Evolutionary conservation across 2,329 filamentous ascomycete species (phyloP).

Genomic region (Apiospora arundinis): DNA sequence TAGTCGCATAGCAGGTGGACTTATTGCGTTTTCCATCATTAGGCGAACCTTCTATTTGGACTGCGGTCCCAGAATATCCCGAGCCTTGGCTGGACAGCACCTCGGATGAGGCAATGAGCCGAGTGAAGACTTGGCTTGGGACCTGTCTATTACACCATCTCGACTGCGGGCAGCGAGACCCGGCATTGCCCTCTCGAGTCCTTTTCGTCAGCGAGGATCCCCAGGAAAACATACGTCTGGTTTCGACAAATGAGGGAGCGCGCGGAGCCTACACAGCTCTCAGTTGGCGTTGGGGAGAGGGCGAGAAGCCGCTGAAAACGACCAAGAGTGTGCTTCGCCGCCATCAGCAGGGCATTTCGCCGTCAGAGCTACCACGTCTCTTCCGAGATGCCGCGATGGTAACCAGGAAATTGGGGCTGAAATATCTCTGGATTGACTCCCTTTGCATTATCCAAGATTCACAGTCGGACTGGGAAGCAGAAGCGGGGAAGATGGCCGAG

Average conservation of each 20-base stretch:
- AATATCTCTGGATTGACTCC: conserved; percentile 29
- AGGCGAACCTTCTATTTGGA: background rate
- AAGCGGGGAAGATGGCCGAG: conserved; percentile 27
- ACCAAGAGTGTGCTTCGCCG: background rate
- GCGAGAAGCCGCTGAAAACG: background rate
- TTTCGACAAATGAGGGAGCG: background rate
- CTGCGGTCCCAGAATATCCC: background rate
- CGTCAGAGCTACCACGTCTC: too few relatives aligned
- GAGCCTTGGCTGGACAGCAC: background rate
- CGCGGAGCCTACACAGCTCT: background rate
- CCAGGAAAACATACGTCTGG: background rate
- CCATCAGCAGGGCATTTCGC: too few relatives aligned
- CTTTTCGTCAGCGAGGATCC: background rate
- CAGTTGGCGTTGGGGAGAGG: background rate
- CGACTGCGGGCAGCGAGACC: background rate
- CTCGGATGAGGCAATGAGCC: background rate
- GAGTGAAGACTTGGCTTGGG: background rate
- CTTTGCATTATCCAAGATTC: conserved; percentile 29
- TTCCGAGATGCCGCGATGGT: conserved; percentile 7
- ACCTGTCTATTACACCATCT: background rate
- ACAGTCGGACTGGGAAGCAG: conserved; percentile 26
- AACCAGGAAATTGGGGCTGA: background rate
- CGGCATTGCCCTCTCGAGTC: background rate
- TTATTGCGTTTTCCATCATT: too few relatives aligned
- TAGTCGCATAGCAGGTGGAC: too few relatives aligned